Base-by-base conservation (phyloP, 192 early-diverging fungal genomes). In the Coemansia sp. region DNA sequence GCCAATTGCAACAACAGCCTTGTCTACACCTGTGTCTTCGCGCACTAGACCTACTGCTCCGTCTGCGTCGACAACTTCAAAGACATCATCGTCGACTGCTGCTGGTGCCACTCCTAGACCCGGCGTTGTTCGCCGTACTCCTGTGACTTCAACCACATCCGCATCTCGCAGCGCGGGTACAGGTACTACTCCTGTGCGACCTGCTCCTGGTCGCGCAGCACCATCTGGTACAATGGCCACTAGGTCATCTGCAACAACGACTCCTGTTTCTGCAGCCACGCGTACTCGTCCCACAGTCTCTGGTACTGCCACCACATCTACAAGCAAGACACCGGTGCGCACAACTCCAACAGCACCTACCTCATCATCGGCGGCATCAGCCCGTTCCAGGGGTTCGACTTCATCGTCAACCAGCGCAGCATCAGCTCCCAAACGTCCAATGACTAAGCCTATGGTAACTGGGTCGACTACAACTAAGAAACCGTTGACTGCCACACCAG, bases 131-230 rank as follows among this genome's bases (percentile, higher is more conserved):
- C 55, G 55, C 33, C 27, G 41, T n/a, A 4, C 55, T 14, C 33
- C 55, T 57, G 44, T 18, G 4, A 3, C 44, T 43, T 24, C 55
- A 1, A 11, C 55, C 14, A 39, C 40, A 10, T 13, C 23, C 17
- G 53, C 48, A n/a, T 24, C 55, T 12, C 51, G 56, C 13, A 50
- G 34, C 27, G 52, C 56, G 15, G 25, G 57, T 17, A 59, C 64
- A 12, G 60, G 64, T 24, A 59, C 55, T 8, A 65, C 69, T 0
- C 69, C 63, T 38, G 62, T 47, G 17, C 41, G 42, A 10, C 19
- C 54, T 13, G 27, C 27, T 30, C 22, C 57, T 15, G 9, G 62
- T 7, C 25, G 52, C 7, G 24, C 50, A 23, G 22, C 18, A 38
- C 14, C 67, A 24, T 3, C 57, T 13, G 30, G 48, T 15, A 50